phyloP scores from a whole-genome alignment of 345 rosid species.

The Linum trigynum region DNA sequence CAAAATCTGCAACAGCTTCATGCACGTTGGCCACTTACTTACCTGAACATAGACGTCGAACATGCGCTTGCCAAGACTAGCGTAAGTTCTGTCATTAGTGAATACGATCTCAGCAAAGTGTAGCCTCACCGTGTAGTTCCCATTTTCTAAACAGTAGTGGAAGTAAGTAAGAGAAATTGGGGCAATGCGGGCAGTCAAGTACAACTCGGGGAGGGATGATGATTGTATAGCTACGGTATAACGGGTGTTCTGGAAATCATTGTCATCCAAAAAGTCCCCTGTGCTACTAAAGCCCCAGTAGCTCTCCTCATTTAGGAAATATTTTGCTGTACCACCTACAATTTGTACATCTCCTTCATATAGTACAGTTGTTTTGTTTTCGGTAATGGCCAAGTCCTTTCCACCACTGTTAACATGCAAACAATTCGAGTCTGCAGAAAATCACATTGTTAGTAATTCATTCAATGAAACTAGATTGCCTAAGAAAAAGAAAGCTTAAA shows the following conservation, averaged over 20 bases:
- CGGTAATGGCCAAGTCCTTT: neutral
- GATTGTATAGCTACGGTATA: conserved; percentile 6
- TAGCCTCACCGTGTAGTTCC: conserved; percentile 16
- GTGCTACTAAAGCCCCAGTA: conserved; percentile 21
- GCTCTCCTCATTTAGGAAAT: neutral
- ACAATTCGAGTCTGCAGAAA: conserved; percentile 9
- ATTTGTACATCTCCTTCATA: conserved; percentile 15
- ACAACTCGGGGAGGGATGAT: conserved; percentile 7
- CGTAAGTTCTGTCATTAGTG: conserved; percentile 10
- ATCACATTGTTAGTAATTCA: neutral
- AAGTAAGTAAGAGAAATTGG: conserved; percentile 16
- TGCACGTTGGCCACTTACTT: neutral
- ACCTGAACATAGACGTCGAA: conserved; percentile 31
- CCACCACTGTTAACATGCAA: conserved; percentile 18
- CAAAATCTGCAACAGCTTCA: neutral
- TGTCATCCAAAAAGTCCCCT: conserved; percentile 19
- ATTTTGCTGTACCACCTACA: conserved; percentile 12
- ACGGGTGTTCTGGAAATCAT: conserved; percentile 4
- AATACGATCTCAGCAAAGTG: conserved; percentile 28
- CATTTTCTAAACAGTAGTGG: conserved; percentile 20
- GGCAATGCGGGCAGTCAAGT: conserved; percentile 11
- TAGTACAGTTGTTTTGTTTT: neutral
- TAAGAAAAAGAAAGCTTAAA: neutral
- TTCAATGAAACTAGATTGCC: neutral
- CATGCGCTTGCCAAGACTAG: conserved; percentile 20